phyloP scores from a whole-genome alignment of 2,329 filamentous ascomycete species.

The Hymenoscyphus fructigenus region DNA sequence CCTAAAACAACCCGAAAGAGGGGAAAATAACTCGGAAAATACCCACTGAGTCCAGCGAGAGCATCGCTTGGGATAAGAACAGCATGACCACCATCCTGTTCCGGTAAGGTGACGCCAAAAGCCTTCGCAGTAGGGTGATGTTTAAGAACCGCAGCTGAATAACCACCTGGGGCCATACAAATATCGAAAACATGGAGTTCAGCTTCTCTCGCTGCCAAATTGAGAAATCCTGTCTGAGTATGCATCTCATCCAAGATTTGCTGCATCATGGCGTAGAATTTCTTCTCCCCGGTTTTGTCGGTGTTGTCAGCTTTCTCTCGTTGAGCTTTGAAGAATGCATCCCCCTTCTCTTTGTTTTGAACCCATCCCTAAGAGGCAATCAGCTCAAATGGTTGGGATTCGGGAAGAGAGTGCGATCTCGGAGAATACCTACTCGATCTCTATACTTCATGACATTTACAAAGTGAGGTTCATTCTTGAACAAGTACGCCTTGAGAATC shows the following conservation, averaged over 20 bases:
- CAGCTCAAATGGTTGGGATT: background rate
- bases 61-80: slow-evolving; percentile 16
- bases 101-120: slow-evolving; percentile 24
- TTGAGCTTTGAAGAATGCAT: slow-evolving; percentile 44
- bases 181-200: slow-evolving; percentile 30
- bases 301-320: slow-evolving; percentile 40
- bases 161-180: slow-evolving; percentile 27
- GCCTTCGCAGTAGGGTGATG: slow-evolving; percentile 9
- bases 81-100: slow-evolving; percentile 25
- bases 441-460: slow-evolving; percentile 22
- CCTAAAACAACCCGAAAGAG: no score
- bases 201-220: background rate
- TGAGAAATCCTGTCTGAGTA: slow-evolving; percentile 15
- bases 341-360: slow-evolving; percentile 45
- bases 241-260: slow-evolving; percentile 46
- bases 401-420: background rate
- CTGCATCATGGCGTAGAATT: slow-evolving; percentile 46
- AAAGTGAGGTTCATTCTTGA: slow-evolving; percentile 23
- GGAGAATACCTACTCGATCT: slow-evolving; percentile 18
- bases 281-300: slow-evolving; percentile 18
- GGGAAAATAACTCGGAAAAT: no score
- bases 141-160: slow-evolving; percentile 14
- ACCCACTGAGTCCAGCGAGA: slow-evolving; percentile 13
- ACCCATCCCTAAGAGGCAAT: slow-evolving; percentile 38
- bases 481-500: slow-evolving; percentile 22